Evolutionary conservation across 2,329 filamentous ascomycete species (phyloP).

Genomic region (Plenodomus tracheiphilus): DNA sequence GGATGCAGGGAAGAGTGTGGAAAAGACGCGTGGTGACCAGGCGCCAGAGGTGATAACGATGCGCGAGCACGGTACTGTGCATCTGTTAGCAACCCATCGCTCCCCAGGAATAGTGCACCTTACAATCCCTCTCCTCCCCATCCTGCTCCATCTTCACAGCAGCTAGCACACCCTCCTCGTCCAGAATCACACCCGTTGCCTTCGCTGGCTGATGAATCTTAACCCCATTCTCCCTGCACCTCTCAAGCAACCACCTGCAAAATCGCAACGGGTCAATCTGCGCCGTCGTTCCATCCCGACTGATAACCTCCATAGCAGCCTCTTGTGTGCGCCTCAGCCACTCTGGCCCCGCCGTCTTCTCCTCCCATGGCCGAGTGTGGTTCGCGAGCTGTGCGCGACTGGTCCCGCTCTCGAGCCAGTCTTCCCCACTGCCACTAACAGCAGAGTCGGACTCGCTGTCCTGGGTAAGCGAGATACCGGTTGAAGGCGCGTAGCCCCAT

Average conservation of each 20-base stretch:
- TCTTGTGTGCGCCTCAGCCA: conserved; percentile 64
- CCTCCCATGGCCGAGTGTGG: conserved; percentile 32
- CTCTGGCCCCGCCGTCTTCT: conserved; percentile 47
- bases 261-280: conserved; percentile 71
- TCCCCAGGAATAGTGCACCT: neutral
- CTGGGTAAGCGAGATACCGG: conserved; percentile 59
- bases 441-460: conserved; percentile 46
- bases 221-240: conserved; percentile 64
- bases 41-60: conserved; percentile 70
- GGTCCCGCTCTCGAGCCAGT: conserved; percentile 68
- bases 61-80: conserved; percentile 62
- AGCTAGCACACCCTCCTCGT: conserved; percentile 56
- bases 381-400: conserved; percentile 62
- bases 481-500: conserved; percentile 65
- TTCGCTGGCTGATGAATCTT: conserved; percentile 66
- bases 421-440: conserved; percentile 55
- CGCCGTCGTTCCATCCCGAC: conserved; percentile 62
- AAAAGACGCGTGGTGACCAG: conserved; percentile 71
- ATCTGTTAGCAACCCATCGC: neutral
- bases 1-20: conserved; percentile 64
- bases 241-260: conserved; percentile 65
- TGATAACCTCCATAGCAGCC: conserved; percentile 64
- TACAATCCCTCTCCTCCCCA: conserved; percentile 11
- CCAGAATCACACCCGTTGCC: conserved; percentile 57
- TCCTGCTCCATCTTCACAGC: conserved; percentile 47